Percentiles rank a stretch among this genome's conserved stretches.
Evolutionary conservation across 176 grass and related monocot genomes (phyloP).

Genomic region (Rhipidocladum racemiflorum): DNA sequence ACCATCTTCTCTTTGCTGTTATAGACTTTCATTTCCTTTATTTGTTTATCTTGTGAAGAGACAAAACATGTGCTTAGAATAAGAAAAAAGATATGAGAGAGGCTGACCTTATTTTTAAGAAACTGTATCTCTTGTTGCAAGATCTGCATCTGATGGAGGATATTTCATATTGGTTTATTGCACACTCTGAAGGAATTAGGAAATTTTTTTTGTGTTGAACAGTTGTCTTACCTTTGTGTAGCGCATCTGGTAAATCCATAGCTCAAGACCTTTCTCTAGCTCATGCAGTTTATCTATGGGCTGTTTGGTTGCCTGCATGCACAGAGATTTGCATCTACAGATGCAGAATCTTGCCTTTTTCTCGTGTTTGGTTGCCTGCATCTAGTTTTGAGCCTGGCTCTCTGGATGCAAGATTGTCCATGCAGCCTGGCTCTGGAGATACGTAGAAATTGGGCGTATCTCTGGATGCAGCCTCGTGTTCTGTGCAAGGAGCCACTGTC

Average conservation of each 20-base stretch:
- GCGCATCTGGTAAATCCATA: constrained; percentile 40
- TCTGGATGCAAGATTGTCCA: too few relatives aligned
- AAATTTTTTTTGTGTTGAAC: neutral
- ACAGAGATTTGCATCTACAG: too few relatives aligned
- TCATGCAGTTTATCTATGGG: constrained; percentile 39
- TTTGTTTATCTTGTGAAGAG: neutral
- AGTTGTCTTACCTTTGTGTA: constrained; percentile 38
- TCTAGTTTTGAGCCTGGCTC: too few relatives aligned
- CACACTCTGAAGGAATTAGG: neutral
- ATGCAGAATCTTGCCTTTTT: too few relatives aligned
- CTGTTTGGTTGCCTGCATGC: too few relatives aligned
- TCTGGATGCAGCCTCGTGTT: too few relatives aligned
- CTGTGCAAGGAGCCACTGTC: too few relatives aligned
- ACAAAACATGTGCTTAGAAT: neutral
- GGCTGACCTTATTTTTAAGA: constrained; percentile 55
- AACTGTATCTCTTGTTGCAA: constrained; percentile 61
- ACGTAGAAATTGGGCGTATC: too few relatives aligned
- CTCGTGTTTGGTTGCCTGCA: too few relatives aligned
- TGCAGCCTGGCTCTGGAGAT: too few relatives aligned
- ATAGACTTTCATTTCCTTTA: neutral
- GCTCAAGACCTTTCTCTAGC: constrained; percentile 42
- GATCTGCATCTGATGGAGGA: constrained; percentile 47
- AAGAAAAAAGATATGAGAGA: neutral
- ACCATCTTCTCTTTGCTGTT: neutral
- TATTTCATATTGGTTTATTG: neutral